A percentile compares a stretch with the other conserved stretches of the same genome.
phyloP scores from a whole-genome alignment of 768 basidiomycete genomes.

The Lactarius hengduanensis region DNA sequence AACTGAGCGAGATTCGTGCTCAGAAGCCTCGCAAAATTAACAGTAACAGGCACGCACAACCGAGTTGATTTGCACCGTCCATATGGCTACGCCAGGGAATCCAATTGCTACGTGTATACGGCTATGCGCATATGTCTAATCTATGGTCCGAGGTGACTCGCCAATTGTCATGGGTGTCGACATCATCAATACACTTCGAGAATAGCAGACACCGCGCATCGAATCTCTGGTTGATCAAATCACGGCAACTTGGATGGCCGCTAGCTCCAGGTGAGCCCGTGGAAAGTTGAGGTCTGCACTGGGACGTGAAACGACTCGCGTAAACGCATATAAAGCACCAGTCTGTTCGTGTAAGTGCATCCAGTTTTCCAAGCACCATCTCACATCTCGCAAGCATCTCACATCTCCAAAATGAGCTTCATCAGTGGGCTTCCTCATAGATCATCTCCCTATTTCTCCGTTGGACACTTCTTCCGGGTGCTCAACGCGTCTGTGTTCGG shows the following conservation, averaged over 20 bases:
- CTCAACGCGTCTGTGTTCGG: constrained; percentile 20
- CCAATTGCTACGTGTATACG: constrained; percentile 15
- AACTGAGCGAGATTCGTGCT: constrained; percentile 16
- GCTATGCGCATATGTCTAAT: constrained; percentile 9
- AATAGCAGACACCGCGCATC: constrained; percentile 7
- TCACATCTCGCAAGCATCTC: background rate
- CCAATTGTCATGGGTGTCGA: constrained; percentile 15
- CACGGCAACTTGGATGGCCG: constrained; percentile 22
- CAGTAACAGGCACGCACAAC: constrained; percentile 2
- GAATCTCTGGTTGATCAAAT: constrained; percentile 22
- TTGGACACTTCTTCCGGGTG: constrained; percentile 25
- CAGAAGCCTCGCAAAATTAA: constrained; percentile 10
- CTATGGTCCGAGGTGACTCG: constrained; percentile 19
- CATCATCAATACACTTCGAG: constrained; percentile 21
- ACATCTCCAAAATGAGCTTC: constrained; percentile 17
- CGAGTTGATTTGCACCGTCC: background rate
- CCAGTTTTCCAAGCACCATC: constrained; percentile 2
- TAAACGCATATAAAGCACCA: constrained; percentile 12
- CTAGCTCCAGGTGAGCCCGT: constrained; percentile 1
- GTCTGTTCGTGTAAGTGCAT: background rate
- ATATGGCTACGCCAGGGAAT: constrained; percentile 13
- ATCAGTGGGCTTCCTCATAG: constrained; percentile 14
- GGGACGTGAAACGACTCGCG: constrained; percentile 19
- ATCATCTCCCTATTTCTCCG: constrained; percentile 17
- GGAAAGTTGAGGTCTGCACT: constrained; percentile 3